A percentile compares a stretch with the other conserved stretches of the same genome.
phyloP scores from a whole-genome alignment of 1,284 basidiomycete genomes.

The Stygiomarasmius scandens region DNA sequence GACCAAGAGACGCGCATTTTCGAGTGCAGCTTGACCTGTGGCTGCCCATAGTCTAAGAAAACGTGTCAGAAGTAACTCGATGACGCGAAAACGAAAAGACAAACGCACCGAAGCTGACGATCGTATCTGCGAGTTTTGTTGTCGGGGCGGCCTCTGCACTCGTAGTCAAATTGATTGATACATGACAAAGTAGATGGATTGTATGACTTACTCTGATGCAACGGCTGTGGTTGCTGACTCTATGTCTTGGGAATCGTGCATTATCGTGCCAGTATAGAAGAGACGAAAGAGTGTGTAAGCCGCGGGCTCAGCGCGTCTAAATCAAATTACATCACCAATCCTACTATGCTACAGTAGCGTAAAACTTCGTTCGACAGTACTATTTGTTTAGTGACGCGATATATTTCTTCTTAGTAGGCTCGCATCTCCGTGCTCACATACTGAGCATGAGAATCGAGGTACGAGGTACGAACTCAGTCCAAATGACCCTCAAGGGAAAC shows the following conservation, averaged over 20 bases:
- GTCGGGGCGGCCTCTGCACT: constrained; percentile 55
- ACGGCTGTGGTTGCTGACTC: constrained; percentile 8
- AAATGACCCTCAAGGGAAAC: too few relatives aligned
- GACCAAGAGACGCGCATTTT: constrained; percentile 82
- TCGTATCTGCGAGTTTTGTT: constrained; percentile 89
- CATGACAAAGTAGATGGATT: background rate
- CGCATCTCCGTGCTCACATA: too few relatives aligned
- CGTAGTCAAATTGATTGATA: background rate
- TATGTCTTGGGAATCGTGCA: constrained; percentile 13
- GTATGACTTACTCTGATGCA: background rate
- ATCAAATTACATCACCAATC: too few relatives aligned
- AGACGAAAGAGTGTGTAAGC: background rate
- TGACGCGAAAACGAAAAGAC: background rate
- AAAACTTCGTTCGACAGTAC: too few relatives aligned
- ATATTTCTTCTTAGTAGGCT: too few relatives aligned
- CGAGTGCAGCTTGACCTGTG: constrained; percentile 90
- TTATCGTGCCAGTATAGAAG: background rate
- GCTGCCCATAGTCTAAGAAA: constrained; percentile 86
- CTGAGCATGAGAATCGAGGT: too few relatives aligned
- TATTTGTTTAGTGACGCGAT: too few relatives aligned
- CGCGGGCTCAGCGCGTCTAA: too few relatives aligned
- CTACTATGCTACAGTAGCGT: too few relatives aligned
- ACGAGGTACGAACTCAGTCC: too few relatives aligned
- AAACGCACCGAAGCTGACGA: constrained; percentile 82
- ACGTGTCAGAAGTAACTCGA: background rate